A percentile compares a stretch with the other conserved stretches of the same genome.
Evolutionary conservation across 1,284 basidiomycete genomes (phyloP).

Genomic region (Megacollybia platyphylla): DNA sequence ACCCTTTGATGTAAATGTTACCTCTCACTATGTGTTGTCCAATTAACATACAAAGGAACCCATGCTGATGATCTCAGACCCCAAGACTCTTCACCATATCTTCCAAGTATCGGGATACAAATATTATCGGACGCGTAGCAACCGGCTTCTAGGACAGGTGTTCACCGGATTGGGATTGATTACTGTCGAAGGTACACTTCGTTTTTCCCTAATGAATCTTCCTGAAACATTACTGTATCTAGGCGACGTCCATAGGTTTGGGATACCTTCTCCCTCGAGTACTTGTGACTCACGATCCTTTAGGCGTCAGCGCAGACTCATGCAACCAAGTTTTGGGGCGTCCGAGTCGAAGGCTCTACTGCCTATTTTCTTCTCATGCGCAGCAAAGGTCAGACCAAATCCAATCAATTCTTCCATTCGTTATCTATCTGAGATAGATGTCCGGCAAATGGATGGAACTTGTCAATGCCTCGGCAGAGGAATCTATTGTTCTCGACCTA

Average conservation of each 20-base stretch:
- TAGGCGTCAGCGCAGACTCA: constrained; percentile 19
- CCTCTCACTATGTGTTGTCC: background rate
- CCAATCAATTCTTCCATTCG: background rate
- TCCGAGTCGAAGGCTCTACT: constrained; percentile 35
- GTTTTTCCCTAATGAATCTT: background rate
- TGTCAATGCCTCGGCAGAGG: constrained; percentile 20
- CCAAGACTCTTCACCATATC: constrained; percentile 32
- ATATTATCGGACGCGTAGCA: constrained; percentile 3
- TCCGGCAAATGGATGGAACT: constrained; percentile 23
- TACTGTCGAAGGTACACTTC: constrained; percentile 6
- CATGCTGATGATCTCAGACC: constrained; percentile 28
- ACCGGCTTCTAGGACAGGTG: background rate
- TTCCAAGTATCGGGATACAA: constrained; percentile 26
- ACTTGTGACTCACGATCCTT: background rate
- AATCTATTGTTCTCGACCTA: constrained; percentile 23
- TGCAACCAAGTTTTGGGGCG: constrained; percentile 33
- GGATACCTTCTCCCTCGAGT: too few species aligned
- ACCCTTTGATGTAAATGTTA: constrained; percentile 10
- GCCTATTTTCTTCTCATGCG: constrained; percentile 33
- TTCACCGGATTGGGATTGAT: constrained; percentile 5
- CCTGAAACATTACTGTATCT: background rate
- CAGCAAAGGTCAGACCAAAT: constrained; percentile 22
- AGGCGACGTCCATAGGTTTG: background rate
- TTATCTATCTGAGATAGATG: background rate
- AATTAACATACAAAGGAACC: constrained; percentile 15